These are phyloP conservation scores for Erysimum pusillum DNA, from an alignment of 441 rosid genomes.

Conservation along the genomic window DNA sequence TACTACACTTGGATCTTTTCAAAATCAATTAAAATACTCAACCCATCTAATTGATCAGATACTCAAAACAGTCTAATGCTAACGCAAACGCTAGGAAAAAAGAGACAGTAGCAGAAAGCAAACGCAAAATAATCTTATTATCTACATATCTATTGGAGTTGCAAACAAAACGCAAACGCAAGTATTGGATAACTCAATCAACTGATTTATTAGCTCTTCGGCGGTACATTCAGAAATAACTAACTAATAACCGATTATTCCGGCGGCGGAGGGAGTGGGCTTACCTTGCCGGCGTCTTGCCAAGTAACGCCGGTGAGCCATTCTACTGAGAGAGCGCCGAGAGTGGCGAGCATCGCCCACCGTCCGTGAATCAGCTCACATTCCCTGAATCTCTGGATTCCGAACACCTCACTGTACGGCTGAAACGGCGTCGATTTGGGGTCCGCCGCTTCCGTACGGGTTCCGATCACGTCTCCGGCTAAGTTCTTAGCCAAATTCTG, in stretches of 20 bases:
- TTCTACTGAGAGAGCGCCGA: slow-evolving; percentile 81
- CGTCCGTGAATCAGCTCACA: slow-evolving; percentile 89
- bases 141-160: background rate
- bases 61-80: background rate
- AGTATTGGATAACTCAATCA: background rate
- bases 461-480: slow-evolving; percentile 74
- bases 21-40: background rate
- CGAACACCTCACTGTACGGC: slow-evolving; percentile 86
- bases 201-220: background rate
- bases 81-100: background rate
- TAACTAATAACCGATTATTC: too few relatives aligned
- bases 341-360: slow-evolving; percentile 93
- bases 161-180: background rate
- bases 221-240: background rate
- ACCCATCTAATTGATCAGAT: background rate
- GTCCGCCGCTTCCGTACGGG: slow-evolving; percentile 60
- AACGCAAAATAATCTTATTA: background rate
- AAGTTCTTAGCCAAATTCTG: slow-evolving; percentile 79
- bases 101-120: background rate
- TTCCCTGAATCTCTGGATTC: slow-evolving; percentile 82
- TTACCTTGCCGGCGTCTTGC: slow-evolving; percentile 96
- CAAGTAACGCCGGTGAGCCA: slow-evolving; percentile 86
- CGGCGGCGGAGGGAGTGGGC: background rate
- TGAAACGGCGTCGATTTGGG: slow-evolving; percentile 78
- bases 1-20: too few relatives aligned